A percentile compares a stretch with the other conserved stretches of the same genome.
These are phyloP conservation scores for Sextonia rubra DNA, from an alignment of 164 flowering plant genomes.

Conservation along the genomic window DNA sequence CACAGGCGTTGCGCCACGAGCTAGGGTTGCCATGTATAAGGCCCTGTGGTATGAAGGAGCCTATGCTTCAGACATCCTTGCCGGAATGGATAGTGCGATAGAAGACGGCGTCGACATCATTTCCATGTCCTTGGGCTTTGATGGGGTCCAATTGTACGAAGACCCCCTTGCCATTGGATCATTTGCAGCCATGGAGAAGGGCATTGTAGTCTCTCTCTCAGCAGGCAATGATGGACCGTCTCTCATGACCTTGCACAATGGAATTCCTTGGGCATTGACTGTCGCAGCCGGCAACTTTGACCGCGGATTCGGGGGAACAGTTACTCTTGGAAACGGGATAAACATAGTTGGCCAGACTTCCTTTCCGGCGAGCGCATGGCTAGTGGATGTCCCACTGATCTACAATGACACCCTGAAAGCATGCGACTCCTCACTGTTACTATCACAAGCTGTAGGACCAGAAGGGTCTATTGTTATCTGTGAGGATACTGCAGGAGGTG, in stretches of 20 bases:
- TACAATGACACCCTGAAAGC: conserved; percentile 10
- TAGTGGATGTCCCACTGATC: conserved; percentile 1
- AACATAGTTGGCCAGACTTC: conserved; percentile 8
- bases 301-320: conserved; percentile 16
- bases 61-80: conserved; percentile 27
- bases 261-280: conserved; percentile 48
- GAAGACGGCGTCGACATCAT: conserved; percentile 43
- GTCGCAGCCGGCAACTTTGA: conserved; percentile 39
- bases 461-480: conserved; percentile 17
- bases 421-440: not conserved
- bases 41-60: conserved; percentile 12
- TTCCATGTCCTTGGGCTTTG: conserved; percentile 36
- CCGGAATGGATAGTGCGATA: conserved; percentile 44
- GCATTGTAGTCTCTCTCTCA: conserved; percentile 34
- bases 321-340: conserved; percentile 9
- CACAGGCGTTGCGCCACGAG: conserved; percentile 29
- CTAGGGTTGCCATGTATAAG: conserved; percentile 46
- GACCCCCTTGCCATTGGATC: conserved; percentile 39
- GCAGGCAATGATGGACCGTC: conserved; percentile 36
- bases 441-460: not conserved
- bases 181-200: conserved; percentile 38
- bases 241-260: conserved; percentile 21
- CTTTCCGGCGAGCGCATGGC: conserved; percentile 20
- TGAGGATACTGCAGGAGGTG: not conserved
- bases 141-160: conserved; percentile 13